These are phyloP conservation scores for Penicillium sp. DNA, from an alignment of 2,329 filamentous ascomycete genomes.

Conservation along the genomic window DNA sequence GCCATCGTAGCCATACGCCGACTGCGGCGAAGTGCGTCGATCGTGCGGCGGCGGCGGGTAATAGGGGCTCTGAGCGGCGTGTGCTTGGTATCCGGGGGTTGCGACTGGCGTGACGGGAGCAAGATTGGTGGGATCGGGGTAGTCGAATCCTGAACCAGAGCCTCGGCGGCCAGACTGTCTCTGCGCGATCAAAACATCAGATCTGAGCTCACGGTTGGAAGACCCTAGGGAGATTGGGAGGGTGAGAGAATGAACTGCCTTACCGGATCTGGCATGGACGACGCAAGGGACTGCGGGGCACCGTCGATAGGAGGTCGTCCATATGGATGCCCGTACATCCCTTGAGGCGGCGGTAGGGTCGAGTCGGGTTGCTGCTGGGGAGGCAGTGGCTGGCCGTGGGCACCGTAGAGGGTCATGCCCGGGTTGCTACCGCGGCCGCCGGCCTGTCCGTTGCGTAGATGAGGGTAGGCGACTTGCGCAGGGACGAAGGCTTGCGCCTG, in stretches of 20 bases:
- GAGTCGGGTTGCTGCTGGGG: slow-evolving; percentile 48
- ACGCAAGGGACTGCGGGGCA: slow-evolving; percentile 42
- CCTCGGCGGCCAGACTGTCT: slow-evolving; percentile 48
- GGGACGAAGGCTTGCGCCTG: slow-evolving; percentile 76
- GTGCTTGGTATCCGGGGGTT: slow-evolving; percentile 47
- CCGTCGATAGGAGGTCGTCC: slow-evolving; percentile 34
- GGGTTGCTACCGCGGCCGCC: slow-evolving; percentile 37
- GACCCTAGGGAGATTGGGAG: background rate
- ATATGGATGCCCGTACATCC: slow-evolving; percentile 47
- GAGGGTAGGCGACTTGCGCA: slow-evolving; percentile 68
- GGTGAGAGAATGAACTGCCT: slow-evolving; percentile 35
- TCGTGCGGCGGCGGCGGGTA: slow-evolving; percentile 48
- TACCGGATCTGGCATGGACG: slow-evolving; percentile 51
- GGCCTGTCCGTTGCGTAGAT: slow-evolving; percentile 49
- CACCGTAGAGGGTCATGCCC: slow-evolving; percentile 52
- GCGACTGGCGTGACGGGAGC: slow-evolving; percentile 53
- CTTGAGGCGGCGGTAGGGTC: slow-evolving; percentile 45
- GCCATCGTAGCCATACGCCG: slow-evolving; percentile 47
- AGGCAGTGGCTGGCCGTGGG: slow-evolving; percentile 54
- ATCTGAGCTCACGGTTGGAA: slow-evolving; percentile 4
- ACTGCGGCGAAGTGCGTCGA: slow-evolving; percentile 51
- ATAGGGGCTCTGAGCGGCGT: slow-evolving; percentile 37
- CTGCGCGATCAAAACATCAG: slow-evolving; percentile 27
- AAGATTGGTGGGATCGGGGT: slow-evolving; percentile 52
- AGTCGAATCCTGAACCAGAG: slow-evolving; percentile 50